Conservation (phyloP, 2,329 filamentous ascomycete species). For the Fusarium phyllophilum region DNA sequence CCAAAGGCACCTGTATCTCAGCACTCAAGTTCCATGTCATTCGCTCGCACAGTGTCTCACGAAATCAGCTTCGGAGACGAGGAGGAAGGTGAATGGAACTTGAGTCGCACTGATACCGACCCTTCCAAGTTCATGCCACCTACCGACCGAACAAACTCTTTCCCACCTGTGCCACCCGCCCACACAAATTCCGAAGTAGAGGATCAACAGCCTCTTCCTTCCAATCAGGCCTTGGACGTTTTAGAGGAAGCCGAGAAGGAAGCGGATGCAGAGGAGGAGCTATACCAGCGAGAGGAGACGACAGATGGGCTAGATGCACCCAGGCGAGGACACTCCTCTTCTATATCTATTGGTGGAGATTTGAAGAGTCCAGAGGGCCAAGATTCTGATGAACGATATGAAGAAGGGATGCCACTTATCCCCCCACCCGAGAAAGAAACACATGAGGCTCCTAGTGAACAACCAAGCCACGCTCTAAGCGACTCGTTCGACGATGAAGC, state of each 20-base stretch:
- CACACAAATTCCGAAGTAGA: constrained; percentile 40
- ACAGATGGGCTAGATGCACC: constrained; percentile 18
- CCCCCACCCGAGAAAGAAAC: constrained; percentile 45
- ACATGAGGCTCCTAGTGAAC: constrained; percentile 3
- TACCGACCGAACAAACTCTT: constrained; percentile 70
- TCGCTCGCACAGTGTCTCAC: constrained; percentile 71
- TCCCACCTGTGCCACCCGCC: constrained; percentile 64
- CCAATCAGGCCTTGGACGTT: constrained; percentile 64
- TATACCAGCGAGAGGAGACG: constrained; percentile 37
- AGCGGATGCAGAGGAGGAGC: constrained; percentile 55
- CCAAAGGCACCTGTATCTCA: constrained; percentile 54
- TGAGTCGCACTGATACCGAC: constrained; percentile 63
- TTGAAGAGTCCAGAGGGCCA: constrained; percentile 54
- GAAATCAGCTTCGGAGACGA: constrained; percentile 70
- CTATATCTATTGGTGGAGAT: constrained; percentile 57
- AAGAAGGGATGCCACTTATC: constrained; percentile 76
- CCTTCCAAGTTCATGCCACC: constrained; percentile 69
- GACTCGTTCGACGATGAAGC: constrained; percentile 57
- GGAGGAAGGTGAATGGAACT: constrained; percentile 68
- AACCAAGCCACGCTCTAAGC: constrained; percentile 36
- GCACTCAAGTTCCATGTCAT: constrained; percentile 70
- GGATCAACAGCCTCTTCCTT: constrained; percentile 54
- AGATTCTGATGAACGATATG: constrained; percentile 68
- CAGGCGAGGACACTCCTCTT: constrained; percentile 40
- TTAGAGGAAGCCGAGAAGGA: constrained; percentile 63